These are phyloP conservation scores for Chytriomyces sp. DNA, from an alignment of 192 early-diverging fungal species.

Conservation along the genomic window DNA sequence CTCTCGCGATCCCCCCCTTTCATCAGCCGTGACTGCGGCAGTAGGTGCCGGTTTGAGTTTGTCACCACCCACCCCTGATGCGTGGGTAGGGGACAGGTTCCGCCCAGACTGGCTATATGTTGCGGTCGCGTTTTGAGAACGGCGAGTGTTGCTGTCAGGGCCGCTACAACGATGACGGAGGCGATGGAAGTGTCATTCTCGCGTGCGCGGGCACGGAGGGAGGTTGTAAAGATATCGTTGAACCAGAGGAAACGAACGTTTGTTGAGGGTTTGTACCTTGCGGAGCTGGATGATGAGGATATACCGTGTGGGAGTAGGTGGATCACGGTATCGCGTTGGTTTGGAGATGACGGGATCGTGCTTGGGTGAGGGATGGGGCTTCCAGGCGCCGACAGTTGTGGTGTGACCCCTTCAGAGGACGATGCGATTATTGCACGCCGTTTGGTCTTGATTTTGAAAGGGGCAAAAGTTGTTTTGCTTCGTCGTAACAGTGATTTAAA, in stretches of 20 bases:
- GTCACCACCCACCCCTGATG: conserved; percentile 57
- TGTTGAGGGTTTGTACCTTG: not conserved
- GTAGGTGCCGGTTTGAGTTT: conserved; percentile 41
- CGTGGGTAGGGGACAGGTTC: conserved; percentile 25
- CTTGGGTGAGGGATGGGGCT: not conserved
- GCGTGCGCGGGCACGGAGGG: conserved; percentile 33
- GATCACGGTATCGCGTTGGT: not conserved
- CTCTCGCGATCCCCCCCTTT: conserved; percentile 41
- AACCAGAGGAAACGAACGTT: conserved; percentile 38
- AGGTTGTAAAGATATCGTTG: conserved; percentile 29
- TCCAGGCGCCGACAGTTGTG: not conserved
- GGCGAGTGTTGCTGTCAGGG: conserved; percentile 42
- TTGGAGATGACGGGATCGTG: not conserved
- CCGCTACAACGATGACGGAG: conserved; percentile 42
- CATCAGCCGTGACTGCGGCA: conserved; percentile 44
- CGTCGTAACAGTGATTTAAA: conserved; percentile 18
- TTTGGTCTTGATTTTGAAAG: not conserved
- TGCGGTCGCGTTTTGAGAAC: conserved; percentile 1
- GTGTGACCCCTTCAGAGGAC: not conserved
- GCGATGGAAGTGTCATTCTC: conserved; percentile 43
- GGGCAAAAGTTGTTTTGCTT: conserved; percentile 13
- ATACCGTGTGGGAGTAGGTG: not conserved
- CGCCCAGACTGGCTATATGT: not conserved
- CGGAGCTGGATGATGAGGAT: too few species aligned
- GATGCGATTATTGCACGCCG: not conserved